Evolutionary conservation across 2,329 filamentous ascomycete species (phyloP), one percentile per base, ranked within the genome.

Genomic region (Monosporascus sp.): DNA sequence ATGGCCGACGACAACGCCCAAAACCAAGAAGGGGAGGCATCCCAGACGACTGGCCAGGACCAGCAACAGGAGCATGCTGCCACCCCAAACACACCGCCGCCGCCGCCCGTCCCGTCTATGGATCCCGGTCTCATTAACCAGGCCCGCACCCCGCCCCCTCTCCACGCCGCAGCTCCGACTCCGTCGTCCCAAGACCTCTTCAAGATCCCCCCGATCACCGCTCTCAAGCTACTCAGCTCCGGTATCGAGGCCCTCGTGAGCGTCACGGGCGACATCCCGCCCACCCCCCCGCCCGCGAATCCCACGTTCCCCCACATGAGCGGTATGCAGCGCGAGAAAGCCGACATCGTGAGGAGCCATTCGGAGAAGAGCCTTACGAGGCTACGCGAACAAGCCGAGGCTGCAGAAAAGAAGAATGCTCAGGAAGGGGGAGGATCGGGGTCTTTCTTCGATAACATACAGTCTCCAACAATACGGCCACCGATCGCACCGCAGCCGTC

Each of bases 221-320:
- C 92, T 5, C 80, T 97, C 65, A 88, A 87, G 65, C 76, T 96
- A 58, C 80, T 97, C n/a, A 86, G 86, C 60, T 78, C 83, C 39
- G 83, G 83, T 54, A 76, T 91, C 55, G 87, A 91, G 62, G 78
- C 83, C 4, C 77, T 94, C 50, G 86, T 90, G 27, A 80, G 81
- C 57, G 77, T 86, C 54, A 89, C 87, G 2, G 88, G 89, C 65
- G 89, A 96, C 64, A 77, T 94, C 14, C 89, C 89, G 22, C 88
- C 87, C 17, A 94, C 87, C n/a, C 89, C 87, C 52, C 87, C 88
- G 5, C 80, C 86, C 2, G 79, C 78, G 50, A 79, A 78, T 24
- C 82, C 82, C 0, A 79, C 78, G 2, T 80, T 85, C n/a, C 84
- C 87, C 22, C 77, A 85, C 65, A 83, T 86, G 81, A 77, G 76